A percentile compares a stretch with the other conserved stretches of the same genome.
These are phyloP conservation scores for Taxillus chinensis DNA, from an alignment of 164 flowering plant genomes.

Conservation along the genomic window DNA sequence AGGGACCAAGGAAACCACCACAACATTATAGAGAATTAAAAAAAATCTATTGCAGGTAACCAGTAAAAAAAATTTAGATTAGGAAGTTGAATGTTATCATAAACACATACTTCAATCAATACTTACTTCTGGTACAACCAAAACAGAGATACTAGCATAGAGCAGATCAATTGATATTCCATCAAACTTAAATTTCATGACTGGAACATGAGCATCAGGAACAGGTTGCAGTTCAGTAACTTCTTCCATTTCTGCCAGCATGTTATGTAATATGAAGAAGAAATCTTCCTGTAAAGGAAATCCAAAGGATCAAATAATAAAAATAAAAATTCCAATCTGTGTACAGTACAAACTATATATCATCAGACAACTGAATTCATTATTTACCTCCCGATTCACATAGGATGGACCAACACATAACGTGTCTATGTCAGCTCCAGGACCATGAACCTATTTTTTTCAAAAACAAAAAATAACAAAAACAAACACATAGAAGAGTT, in stretches of 20 bases:
- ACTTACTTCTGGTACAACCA: conserved; percentile 88
- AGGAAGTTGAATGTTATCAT: too few species aligned
- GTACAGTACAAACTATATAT: not conserved
- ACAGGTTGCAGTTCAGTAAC: conserved; percentile 87
- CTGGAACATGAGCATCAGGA: conserved; percentile 98
- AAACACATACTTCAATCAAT: not conserved
- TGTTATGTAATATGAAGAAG: conserved; percentile 60
- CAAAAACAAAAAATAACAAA: too few species aligned
- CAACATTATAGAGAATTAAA: too few species aligned
- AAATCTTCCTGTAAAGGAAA: conserved; percentile 55
- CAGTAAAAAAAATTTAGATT: too few species aligned
- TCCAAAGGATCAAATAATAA: not conserved
- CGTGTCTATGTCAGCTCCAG: conserved; percentile 93
- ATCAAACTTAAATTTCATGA: conserved; percentile 83
- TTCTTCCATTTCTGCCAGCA: conserved; percentile 64
- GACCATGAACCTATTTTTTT: conserved; percentile 67
- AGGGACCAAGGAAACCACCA: too few species aligned
- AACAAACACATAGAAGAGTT: too few species aligned
- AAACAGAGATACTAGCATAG: conserved; percentile 74
- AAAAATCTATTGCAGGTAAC: too few species aligned
- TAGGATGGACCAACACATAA: conserved; percentile 95
- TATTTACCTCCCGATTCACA: conserved; percentile 69
- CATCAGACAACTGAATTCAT: not conserved
- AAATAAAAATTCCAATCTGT: not conserved
- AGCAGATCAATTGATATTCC: conserved; percentile 92